These are phyloP conservation scores for Heterobasidion parviporum DNA, from an alignment of 1,284 basidiomycete species.

Conservation along the genomic window DNA sequence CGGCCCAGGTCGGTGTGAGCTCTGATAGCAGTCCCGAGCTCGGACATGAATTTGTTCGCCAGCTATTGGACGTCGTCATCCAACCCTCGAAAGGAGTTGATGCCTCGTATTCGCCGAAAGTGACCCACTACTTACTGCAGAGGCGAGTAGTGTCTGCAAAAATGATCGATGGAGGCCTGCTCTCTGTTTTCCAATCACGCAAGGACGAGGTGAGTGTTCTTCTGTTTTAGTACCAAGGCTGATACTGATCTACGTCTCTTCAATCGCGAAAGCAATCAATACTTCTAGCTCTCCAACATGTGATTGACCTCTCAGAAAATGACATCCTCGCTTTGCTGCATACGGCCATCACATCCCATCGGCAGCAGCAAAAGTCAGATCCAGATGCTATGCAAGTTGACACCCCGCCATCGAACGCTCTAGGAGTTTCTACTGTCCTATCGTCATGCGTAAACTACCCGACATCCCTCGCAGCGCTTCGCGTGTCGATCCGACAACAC, in stretches of 20 bases:
- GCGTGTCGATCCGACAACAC: conserved; percentile 46
- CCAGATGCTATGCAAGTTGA: conserved; percentile 54
- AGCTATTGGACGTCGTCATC: conserved; percentile 40
- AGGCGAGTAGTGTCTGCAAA: conserved; percentile 42
- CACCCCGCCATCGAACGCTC: conserved; percentile 21
- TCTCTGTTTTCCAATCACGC: conserved; percentile 39
- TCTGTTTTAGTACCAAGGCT: neutral
- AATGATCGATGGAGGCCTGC: conserved; percentile 52
- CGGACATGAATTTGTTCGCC: conserved; percentile 48
- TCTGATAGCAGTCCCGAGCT: conserved; percentile 16
- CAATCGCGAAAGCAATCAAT: conserved; percentile 38
- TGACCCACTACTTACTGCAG: conserved; percentile 48
- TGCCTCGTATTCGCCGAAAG: conserved; percentile 40
- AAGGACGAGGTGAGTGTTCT: conserved; percentile 55
- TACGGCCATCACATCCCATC: conserved; percentile 29
- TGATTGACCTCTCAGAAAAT: conserved; percentile 54
- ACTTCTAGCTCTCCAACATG: conserved; percentile 38
- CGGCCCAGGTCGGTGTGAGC: neutral
- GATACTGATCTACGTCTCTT: neutral
- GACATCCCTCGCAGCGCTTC: conserved; percentile 41
- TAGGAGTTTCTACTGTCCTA: conserved; percentile 43
- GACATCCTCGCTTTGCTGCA: conserved; percentile 48
- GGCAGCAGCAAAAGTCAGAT: conserved; percentile 16
- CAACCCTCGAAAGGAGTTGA: conserved; percentile 27
- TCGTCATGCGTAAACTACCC: conserved; percentile 42